Evolutionary conservation across 208 protist genomes (phyloP).

Genomic region (Trypanosoma brucei): DNA sequence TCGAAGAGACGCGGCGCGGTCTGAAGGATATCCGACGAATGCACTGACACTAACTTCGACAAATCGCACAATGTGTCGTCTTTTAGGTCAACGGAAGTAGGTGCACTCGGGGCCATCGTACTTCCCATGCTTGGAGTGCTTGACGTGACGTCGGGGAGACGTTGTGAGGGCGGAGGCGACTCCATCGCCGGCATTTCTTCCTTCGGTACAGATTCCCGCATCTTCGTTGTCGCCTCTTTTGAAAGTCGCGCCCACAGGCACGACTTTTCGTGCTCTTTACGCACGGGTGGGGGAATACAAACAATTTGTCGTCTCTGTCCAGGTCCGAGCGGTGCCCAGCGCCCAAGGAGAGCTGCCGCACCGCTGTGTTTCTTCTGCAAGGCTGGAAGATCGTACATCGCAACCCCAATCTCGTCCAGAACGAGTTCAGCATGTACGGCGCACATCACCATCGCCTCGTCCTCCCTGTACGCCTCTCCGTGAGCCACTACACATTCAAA

Average conservation of each 20-base stretch:
- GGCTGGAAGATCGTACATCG: constrained; percentile 61
- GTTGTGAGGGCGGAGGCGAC: not conserved
- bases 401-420: constrained; percentile 65
- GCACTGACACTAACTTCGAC: constrained; percentile 36
- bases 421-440: constrained; percentile 79
- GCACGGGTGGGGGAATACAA: constrained; percentile 65
- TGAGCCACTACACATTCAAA: constrained; percentile 36
- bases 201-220: not conserved
- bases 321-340: constrained; percentile 52
- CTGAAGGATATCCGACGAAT: constrained; percentile 44
- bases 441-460: constrained; percentile 69
- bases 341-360: constrained; percentile 58
- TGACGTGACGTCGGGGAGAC: too few species aligned
- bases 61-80: constrained; percentile 79
- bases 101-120: not conserved
- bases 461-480: constrained; percentile 62
- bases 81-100: constrained; percentile 11
- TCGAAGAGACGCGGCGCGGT: constrained; percentile 26
- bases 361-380: constrained; percentile 79
- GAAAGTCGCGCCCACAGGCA: constrained; percentile 46
- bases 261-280: constrained; percentile 47
- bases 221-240: constrained; percentile 13
- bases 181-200: too few species aligned
- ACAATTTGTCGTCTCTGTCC: not conserved
- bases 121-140: not conserved